Base-by-base conservation (phyloP, 805 yeast species). In the Ogataea paradorogensis region DNA sequence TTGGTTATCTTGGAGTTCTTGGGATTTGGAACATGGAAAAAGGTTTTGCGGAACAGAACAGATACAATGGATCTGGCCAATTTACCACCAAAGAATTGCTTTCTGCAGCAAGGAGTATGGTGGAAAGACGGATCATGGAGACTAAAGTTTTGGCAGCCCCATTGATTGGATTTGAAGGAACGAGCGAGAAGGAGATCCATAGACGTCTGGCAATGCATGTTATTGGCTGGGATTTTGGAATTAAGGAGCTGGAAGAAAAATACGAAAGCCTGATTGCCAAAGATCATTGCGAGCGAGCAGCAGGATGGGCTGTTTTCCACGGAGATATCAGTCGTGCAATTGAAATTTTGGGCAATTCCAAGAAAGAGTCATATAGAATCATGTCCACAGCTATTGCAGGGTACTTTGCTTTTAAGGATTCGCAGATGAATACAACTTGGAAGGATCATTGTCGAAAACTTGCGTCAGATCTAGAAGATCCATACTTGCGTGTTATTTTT, bases 301-400 rank as follows among this genome's bases (percentile, higher is more conserved):
- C 97, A 1, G 98, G 95, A 0, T 87, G 96, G 95, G 97, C 97
- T 0, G 90, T 89, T 0, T 91, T 91, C 61, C 91, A 87, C 57
- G 96, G 95, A 6, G 86, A 89, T 59, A 84, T 91, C 2, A 73
- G 76, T 2, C 73, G 80, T 35, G 95, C 97, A 0, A 84, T 90
- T 4, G 79, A 78, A 30, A 82, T 88, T n/a, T 66, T 91, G 38
- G 78, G 85, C 0, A 69, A 76, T n/a, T 78, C 95, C 2, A 80
- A 80, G 34, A 80, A 76, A 42, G 89, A 84, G 56, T 67, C 81
- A 38, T 69, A 86, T 32, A 65, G 84, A 35, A 71, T 91, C 32
- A 89, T 91, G 74, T 88, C 96, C 0, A 84, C 98, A 0, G 97
- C 98, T 0, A 85, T 89, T 31, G 91, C 96, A 0, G 98, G 96